Evolutionary conservation across 768 basidiomycete species (phyloP).

Genomic region (Erythrobasidium yunnanense): DNA sequence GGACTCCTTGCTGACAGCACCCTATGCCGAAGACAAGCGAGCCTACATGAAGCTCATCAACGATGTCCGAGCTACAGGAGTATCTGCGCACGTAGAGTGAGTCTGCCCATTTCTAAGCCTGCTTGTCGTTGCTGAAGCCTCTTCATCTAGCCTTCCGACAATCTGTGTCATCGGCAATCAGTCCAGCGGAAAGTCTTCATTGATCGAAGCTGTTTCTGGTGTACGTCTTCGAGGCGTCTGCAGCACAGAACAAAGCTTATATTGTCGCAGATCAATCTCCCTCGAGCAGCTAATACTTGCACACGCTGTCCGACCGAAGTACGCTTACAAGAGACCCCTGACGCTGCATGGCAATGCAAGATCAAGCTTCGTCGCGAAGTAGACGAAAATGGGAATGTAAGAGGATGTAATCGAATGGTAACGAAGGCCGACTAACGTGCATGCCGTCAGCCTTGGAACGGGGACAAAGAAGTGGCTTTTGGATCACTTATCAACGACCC

Average conservation of each 20-base stretch:
- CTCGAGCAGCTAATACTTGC: constrained; percentile 49
- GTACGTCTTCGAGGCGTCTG: constrained; percentile 36
- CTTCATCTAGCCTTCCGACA: background rate
- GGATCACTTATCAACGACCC: constrained; percentile 46
- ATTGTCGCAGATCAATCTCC: constrained; percentile 46
- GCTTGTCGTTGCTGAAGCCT: background rate
- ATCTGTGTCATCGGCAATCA: constrained; percentile 42
- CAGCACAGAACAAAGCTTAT: background rate
- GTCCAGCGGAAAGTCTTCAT: constrained; percentile 45
- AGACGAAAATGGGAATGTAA: constrained; percentile 40
- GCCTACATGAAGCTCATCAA: constrained; percentile 5
- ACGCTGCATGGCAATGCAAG: constrained; percentile 39
- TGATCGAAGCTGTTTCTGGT: constrained; percentile 50
- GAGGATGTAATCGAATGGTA: too few relatives aligned
- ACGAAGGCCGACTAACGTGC: background rate
- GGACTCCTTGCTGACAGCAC: too few relatives aligned
- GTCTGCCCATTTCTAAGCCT: constrained; percentile 35
- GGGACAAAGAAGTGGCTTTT: constrained; percentile 43
- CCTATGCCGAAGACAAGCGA: too few relatives aligned
- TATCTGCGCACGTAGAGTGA: constrained; percentile 46
- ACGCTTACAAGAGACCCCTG: constrained; percentile 37
- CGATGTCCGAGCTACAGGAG: constrained; percentile 6
- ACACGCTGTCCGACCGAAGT: constrained; percentile 45
- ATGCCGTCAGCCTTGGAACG: constrained; percentile 25
- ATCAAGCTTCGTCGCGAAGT: constrained; percentile 47